These are phyloP conservation scores for Ochromonas danica DNA, from an alignment of 108 stramenopile genomes.

Conservation along the genomic window DNA sequence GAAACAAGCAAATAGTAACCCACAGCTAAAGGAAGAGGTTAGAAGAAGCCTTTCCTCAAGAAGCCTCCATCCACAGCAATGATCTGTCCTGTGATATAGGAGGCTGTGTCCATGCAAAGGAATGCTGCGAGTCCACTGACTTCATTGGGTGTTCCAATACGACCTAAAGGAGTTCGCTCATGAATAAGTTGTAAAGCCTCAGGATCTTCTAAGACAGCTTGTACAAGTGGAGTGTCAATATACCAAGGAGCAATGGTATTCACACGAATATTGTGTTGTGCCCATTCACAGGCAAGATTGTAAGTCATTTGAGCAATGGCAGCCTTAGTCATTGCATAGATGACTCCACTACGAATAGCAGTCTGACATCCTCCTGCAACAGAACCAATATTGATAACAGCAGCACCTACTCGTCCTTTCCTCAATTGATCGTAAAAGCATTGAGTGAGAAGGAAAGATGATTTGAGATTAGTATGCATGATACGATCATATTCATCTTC, in stretches of 20 bases:
- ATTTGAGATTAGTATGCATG: conserved; percentile 77
- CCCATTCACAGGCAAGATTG: conserved; percentile 88
- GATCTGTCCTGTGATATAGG: conserved; percentile 90
- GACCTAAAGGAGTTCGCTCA: conserved; percentile 69
- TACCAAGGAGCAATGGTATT: conserved; percentile 56
- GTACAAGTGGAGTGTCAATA: conserved; percentile 59
- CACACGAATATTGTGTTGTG: conserved; percentile 66
- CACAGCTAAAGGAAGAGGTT: too few species aligned
- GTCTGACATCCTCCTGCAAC: not conserved
- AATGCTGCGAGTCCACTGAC: conserved; percentile 79
- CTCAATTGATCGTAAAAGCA: conserved; percentile 43
- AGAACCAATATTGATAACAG: conserved; percentile 75
- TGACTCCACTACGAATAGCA: conserved; percentile 36
- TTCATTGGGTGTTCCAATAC: conserved; percentile 65
- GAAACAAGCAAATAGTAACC: too few species aligned
- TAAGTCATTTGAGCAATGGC: conserved; percentile 93
- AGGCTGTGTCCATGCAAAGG: conserved; percentile 76
- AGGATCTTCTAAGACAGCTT: conserved; percentile 63
- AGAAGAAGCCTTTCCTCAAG: conserved; percentile 55
- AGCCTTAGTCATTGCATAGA: conserved; percentile 86
- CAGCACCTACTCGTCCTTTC: conserved; percentile 48
- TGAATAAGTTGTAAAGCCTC: conserved; percentile 54
- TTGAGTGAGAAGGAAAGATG: conserved; percentile 63
- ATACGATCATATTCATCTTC: conserved; percentile 72
- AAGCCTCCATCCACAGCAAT: conserved; percentile 88